These are phyloP conservation scores for Paraconiothyrium sp. DNA, from an alignment of 2,329 filamentous ascomycete species.

Conservation along the genomic window DNA sequence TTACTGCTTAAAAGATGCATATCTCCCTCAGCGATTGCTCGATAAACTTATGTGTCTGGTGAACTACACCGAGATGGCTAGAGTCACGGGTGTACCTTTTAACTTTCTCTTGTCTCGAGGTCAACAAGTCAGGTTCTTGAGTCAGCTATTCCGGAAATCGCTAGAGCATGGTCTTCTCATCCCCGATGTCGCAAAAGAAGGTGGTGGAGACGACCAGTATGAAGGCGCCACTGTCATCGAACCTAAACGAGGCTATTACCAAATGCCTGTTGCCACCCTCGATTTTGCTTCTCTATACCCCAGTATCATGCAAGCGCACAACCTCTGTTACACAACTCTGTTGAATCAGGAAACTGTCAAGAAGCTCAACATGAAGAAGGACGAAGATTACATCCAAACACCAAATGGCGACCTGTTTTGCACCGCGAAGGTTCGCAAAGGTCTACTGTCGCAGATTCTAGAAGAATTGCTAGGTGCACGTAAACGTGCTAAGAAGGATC, in stretches of 20 bases:
- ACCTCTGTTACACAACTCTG: conserved; percentile 95
- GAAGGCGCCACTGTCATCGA: conserved; percentile 99
- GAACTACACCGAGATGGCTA: conserved; percentile 99
- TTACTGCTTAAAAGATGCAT: conserved; percentile 98
- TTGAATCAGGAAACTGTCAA: conserved; percentile 81
- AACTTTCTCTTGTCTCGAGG: conserved; percentile 91
- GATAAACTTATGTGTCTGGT: conserved; percentile 98
- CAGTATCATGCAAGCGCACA: conserved; percentile 98
- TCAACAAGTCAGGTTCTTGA: conserved; percentile 97
- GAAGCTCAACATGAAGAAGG: conserved; percentile 79
- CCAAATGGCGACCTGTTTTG: conserved; percentile 95
- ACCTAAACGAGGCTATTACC: conserved; percentile 90
- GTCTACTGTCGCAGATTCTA: conserved; percentile 91
- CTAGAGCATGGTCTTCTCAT: conserved; percentile 93
- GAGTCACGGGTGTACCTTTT: conserved; percentile 98
- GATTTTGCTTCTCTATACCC: conserved; percentile 99
- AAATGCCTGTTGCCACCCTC: conserved; percentile 92
- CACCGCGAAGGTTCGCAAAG: conserved; percentile 87
- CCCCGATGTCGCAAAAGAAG: conserved; percentile 79
- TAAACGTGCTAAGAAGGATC: conserved; percentile 92
- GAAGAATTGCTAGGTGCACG: conserved; percentile 91
- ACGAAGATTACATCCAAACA: conserved; percentile 95
- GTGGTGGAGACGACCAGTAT: conserved; percentile 81
- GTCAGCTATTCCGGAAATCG: conserved; percentile 94
- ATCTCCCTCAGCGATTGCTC: conserved; percentile 91